Percentiles rank a stretch among this genome's conserved stretches.
These are phyloP conservation scores for Rosa lucieae DNA, from an alignment of 306 rosid species.

Conservation along the genomic window DNA sequence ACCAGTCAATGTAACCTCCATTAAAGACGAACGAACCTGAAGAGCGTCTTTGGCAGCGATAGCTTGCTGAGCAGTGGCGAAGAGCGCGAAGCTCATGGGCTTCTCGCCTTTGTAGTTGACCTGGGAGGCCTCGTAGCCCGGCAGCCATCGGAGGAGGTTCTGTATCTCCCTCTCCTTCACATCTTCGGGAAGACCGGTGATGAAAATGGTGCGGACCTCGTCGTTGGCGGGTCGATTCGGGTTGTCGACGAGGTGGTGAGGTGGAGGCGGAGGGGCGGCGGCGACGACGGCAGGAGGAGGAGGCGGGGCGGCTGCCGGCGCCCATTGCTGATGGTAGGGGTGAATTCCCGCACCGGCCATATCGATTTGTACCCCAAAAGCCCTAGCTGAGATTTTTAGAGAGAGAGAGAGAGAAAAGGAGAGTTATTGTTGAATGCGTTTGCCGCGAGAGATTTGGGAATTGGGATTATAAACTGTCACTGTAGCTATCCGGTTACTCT, in stretches of 20 bases:
- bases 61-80: slow-evolving; percentile 67
- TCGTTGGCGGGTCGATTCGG: slow-evolving; percentile 52
- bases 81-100: slow-evolving; percentile 97
- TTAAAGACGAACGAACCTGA: slow-evolving; percentile 40
- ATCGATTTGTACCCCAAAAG: not conserved
- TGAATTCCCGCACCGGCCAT: slow-evolving; percentile 97
- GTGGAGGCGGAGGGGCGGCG: slow-evolving; percentile 33
- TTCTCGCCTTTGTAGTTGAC: slow-evolving; percentile 90
- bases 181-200: slow-evolving; percentile 93
- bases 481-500: too few species aligned
- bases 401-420: not conserved
- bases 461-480: not conserved
- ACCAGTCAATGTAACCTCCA: not conserved
- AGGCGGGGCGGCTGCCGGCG: slow-evolving; percentile 62
- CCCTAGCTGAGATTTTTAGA: not conserved
- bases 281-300: slow-evolving; percentile 42
- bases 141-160: slow-evolving; percentile 87
- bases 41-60: slow-evolving; percentile 83
- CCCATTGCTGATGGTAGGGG: slow-evolving; percentile 96
- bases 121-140: slow-evolving; percentile 97
- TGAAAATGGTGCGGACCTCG: slow-evolving; percentile 91
- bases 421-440: not conserved
- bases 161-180: slow-evolving; percentile 89
- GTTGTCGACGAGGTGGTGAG: slow-evolving; percentile 48
- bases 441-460: not conserved